Percentiles rank a stretch among this genome's conserved stretches.
phyloP scores from a whole-genome alignment of 306 rosid genomes.

The Benincasa hispida region DNA sequence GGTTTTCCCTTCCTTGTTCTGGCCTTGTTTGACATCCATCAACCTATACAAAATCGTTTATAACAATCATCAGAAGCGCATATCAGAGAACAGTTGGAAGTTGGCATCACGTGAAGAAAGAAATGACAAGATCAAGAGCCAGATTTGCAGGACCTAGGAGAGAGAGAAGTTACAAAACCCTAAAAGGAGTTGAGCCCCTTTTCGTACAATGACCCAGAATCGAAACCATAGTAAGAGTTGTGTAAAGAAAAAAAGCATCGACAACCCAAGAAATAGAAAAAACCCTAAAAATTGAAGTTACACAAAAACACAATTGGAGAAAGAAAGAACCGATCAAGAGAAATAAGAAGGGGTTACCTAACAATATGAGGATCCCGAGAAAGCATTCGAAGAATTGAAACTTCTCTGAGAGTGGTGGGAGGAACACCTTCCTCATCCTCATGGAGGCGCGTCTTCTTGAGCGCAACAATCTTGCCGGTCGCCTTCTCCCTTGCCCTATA shows the following conservation, averaged over 20 bases:
- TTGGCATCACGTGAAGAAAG: background rate
- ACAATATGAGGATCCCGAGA: conserved; percentile 85
- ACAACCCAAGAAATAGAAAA: background rate
- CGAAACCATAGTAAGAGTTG: background rate
- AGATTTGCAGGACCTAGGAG: background rate
- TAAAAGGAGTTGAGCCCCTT: background rate
- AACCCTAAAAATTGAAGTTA: background rate
- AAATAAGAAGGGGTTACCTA: conserved; percentile 14
- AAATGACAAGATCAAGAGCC: background rate
- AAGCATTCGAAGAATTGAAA: conserved; percentile 91
- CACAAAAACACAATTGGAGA: background rate
- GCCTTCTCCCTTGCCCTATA: conserved; percentile 75
- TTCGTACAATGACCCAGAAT: background rate
- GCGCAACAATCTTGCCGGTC: conserved; percentile 80
- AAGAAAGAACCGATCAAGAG: background rate
- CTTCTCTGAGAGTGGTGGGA: conserved; percentile 93
- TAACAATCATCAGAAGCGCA: background rate
- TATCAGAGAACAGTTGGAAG: too few relatives aligned
- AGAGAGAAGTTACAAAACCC: background rate
- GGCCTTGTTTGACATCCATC: conserved; percentile 88
- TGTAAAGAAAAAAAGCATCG: background rate
- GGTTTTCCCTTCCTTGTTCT: conserved; percentile 81
- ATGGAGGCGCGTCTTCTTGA: conserved; percentile 91
- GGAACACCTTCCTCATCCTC: conserved; percentile 98
- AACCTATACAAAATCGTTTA: conserved; percentile 21